Evolutionary conservation across 2,329 filamentous ascomycete species (phyloP), one percentile per base, ranked within the genome.

Genomic region (Fusarium tuaranense): DNA sequence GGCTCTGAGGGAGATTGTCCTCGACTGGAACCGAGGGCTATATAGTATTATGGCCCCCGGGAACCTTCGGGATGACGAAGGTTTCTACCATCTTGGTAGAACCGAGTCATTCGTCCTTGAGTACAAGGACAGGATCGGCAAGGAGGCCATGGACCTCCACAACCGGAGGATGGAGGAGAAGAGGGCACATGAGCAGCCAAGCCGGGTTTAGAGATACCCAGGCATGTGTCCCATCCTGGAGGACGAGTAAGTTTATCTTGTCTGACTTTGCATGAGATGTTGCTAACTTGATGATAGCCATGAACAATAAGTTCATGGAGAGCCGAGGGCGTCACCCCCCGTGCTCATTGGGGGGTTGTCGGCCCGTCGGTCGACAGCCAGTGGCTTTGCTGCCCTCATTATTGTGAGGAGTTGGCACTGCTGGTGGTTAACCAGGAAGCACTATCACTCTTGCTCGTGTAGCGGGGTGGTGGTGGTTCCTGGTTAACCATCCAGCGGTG

Each of bases 1-100:
- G 41, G 86, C 85, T 1, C 74, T 92, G 48, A 88, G 85, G 77
- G 84, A 80, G 67, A 85, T 91, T 62, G 81, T 92, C 30, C 72
- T 91, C 55, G 81, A 87, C 3, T 83, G 81, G 0, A 62, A 74
- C 8, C 83, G 88, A 38, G 51, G 66, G 2, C 80, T 78, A 18
- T 86, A 87, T 64, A 85, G 83, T 0, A 74, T 84, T 2, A 13
- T 73, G 1, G 78, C 80, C 0, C 63, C 76, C 3, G 68, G 70
- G 13, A 68, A 70, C 2, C 72, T 86, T 20, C 81, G 76, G 55
- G 79, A 84, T 30, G 69, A 73, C 0, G 72, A 85, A 6, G 88
- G 87, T 0, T 78, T 85, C n/a, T 89, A 85, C 66, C 76, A 87
- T 64, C 78, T 85, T 30, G 84, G 85, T 0, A 76, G 78, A 2